Conservation (phyloP, 495 filamentous ascomycete genomes). For the Daldinia loculata region DNA sequence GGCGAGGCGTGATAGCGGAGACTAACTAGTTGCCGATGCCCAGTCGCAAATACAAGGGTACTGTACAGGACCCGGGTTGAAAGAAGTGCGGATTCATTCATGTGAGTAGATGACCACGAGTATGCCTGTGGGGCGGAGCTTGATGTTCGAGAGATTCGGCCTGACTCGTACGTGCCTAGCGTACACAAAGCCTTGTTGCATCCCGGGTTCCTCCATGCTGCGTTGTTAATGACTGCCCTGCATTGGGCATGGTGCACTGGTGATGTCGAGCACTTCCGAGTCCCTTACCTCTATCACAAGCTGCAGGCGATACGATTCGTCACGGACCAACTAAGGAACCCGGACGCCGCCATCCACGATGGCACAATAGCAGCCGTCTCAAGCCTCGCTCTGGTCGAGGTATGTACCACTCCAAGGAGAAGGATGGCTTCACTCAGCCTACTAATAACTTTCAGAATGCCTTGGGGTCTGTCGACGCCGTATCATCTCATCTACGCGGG, state of each 20-base stretch:
- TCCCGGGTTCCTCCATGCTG: conserved; percentile 48
- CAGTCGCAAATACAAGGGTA: conserved; percentile 44
- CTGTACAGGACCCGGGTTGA: conserved; percentile 43
- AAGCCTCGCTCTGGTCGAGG: conserved; percentile 52
- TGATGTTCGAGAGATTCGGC: conserved; percentile 18
- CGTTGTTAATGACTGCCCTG: conserved; percentile 46
- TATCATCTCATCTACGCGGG: conserved; percentile 43
- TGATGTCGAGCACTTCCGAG: conserved; percentile 46
- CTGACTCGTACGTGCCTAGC: conserved; percentile 35
- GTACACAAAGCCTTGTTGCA: conserved; percentile 48
- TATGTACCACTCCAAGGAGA: conserved; percentile 25
- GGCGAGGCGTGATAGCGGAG: conserved; percentile 11
- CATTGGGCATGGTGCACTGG: conserved; percentile 49
- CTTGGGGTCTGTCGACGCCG: conserved; percentile 43
- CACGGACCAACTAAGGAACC: conserved; percentile 47
- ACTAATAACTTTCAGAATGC: conserved; percentile 37
- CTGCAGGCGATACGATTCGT: conserved; percentile 49
- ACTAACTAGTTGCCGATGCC: conserved; percentile 21
- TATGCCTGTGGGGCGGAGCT: conserved; percentile 18
- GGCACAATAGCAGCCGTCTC: conserved; percentile 51
- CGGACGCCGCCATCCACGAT: conserved; percentile 45
- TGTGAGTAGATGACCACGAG: conserved; percentile 37
- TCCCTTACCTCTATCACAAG: conserved; percentile 49
- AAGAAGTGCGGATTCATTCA: conserved; percentile 42
- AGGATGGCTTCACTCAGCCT: conserved; percentile 13